Evolutionary conservation across 352 stramenopile species (phyloP).

Genomic region (Phytophthora pinifolia): DNA sequence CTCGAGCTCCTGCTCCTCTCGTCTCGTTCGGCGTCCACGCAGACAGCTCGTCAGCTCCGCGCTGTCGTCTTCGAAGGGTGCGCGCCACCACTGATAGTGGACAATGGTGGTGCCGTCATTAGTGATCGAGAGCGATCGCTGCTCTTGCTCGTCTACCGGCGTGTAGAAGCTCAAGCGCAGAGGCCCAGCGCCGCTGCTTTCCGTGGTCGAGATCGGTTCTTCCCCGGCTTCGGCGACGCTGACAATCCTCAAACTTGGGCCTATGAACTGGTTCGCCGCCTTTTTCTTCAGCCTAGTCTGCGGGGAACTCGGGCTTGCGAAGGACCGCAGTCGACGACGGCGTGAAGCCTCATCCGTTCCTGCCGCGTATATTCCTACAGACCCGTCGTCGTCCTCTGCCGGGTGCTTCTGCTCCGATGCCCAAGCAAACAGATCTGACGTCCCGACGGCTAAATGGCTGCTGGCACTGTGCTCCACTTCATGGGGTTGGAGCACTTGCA

Average conservation of each 20-base stretch:
- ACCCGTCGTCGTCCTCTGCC: slow-evolving; percentile 7
- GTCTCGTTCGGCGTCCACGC: slow-evolving; percentile 19
- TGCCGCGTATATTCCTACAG: slow-evolving; percentile 12
- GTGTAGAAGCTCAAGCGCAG: slow-evolving; percentile 51
- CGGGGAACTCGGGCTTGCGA: slow-evolving; percentile 12
- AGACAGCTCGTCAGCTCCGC: slow-evolving; percentile 31
- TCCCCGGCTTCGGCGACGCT: slow-evolving; percentile 19
- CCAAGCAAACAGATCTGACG: slow-evolving; percentile 74
- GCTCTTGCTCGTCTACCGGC: slow-evolving; percentile 40
- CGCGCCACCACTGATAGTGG: slow-evolving; percentile 62
- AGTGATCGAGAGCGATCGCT: slow-evolving; percentile 36
- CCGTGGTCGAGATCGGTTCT: neutral
- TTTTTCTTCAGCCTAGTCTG: slow-evolving; percentile 5
- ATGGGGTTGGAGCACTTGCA: slow-evolving; percentile 62
- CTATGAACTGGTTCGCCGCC: slow-evolving; percentile 1
- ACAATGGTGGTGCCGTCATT: slow-evolving; percentile 58
- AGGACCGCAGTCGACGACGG: slow-evolving; percentile 15
- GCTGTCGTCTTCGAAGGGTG: slow-evolving; percentile 30
- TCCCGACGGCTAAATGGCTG: slow-evolving; percentile 54
- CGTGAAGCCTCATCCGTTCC: slow-evolving; percentile 10
- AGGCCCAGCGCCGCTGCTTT: neutral
- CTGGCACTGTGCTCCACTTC: slow-evolving; percentile 54
- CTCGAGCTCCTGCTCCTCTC: slow-evolving; percentile 24
- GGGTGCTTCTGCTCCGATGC: slow-evolving; percentile 24
- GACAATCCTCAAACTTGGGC: slow-evolving; percentile 25